Evolutionary conservation across 306 rosid genomes (phyloP), one percentile per base, ranked within the genome.

Genomic region (Betula pendula): DNA sequence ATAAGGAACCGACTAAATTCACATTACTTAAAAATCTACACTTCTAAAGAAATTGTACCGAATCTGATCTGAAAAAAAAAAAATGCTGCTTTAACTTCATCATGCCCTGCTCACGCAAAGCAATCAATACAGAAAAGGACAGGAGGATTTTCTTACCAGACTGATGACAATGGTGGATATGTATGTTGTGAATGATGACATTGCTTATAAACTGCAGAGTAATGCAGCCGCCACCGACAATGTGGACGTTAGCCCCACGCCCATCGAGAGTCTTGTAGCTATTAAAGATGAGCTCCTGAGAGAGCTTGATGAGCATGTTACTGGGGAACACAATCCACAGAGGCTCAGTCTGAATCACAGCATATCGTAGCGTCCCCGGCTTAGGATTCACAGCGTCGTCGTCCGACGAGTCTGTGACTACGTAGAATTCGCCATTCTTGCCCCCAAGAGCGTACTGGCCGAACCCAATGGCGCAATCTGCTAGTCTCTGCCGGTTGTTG

Each of bases 371-470:
- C 0, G 97, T 92, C 15, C 98, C 98, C 0, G 91, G 95, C 70
- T 50, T 89, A 0, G 98, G 98, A 20, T 82, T 94, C 2, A 95
- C 99, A 0, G 93, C 83, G 49, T 95, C 99, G n/a, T 88, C 77
- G 65, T 95, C 99, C 0, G 99, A 79, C n/a, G 81, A 81, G 72
- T 95, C 99, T 0, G 97, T 92, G 1, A 95, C 99, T 1, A 95
- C 62, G 82, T 95, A 95, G 70, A 77, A 92, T 27, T 90, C 86
- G 38, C 99, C 99, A 24, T 84, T 90, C 72, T 95, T 88, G 29
- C 99, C 99, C 31, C 99, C 99, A 29, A 83, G 81, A 0, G 99
- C 99, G 44, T 92, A 88, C 72, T 95, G 99, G 10, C 99, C 99
- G n/a, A 95, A 95, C 75, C 99, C 99, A 13, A 95, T 95, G 2